Evolutionary conservation across 257 asterid species (phyloP), one percentile per base, ranked within the genome.

Genomic region (Solanum bulbocastanum): DNA sequence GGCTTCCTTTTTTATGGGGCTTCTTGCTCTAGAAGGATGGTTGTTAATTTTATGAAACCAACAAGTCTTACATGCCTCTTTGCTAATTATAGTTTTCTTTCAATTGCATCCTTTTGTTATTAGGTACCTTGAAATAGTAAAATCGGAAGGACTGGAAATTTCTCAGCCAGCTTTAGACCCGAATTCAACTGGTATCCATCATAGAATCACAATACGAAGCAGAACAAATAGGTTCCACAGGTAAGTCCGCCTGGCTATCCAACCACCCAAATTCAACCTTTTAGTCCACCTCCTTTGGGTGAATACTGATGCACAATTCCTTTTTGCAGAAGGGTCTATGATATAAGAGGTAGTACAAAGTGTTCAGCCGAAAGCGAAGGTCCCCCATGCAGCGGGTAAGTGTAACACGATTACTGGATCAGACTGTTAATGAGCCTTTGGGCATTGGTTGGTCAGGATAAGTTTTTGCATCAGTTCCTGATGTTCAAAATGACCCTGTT

Each of bases 121-220:
- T 88, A 96, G 99, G 93, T 97, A 97, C 88, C 93, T 97, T 85
- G 90, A 91, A 87, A 96, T 97, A 42, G 93, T 97, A 49, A 96
- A 92, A 91, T 92, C 98, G 16, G 95, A 90, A 93, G 98, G 99
- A 37, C 93, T 97, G 27, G 99, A 96, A 88, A 96, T 97, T 90
- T 97, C 99, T 79, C 99, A 97, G 94, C 99, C 99, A 33, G 99
- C 99, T 87, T 91, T 97, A 92, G 99, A 96, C 92, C 99, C 99
- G 66, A 94, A 97, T 92, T 97, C 99, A 35, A 94, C 98, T 52
- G 99, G 98, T 76, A 97, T 97, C 92, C 99, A 97, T 87, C 99
- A 95, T 90, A 93, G 96, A 89, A 97, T 97, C 88, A 97, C 99
- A 33, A 69, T 97, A 82, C 92, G 99, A 87, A 95, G 91, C 32